Conservation (phyloP, 2,329 filamentous ascomycete species). For the Fusarium protoensiforme region DNA sequence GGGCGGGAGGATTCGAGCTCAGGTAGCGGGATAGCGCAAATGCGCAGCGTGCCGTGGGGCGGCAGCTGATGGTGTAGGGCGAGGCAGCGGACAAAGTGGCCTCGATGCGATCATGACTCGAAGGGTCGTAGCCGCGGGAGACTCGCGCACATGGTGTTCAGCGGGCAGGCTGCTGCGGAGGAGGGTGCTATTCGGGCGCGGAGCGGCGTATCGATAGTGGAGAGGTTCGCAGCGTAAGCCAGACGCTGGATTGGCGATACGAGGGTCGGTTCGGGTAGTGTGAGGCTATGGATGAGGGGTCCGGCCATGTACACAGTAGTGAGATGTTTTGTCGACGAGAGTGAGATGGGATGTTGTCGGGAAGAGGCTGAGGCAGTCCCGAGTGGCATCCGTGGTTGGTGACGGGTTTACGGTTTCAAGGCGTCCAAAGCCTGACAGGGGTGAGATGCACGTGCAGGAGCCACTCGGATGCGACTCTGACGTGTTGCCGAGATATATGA, state of each 20-base stretch:
- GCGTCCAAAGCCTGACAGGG: slow-evolving; percentile 25
- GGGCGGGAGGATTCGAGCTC: slow-evolving; percentile 25
- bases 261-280: slow-evolving; percentile 1
- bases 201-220: slow-evolving; percentile 26
- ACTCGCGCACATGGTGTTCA: slow-evolving; percentile 38
- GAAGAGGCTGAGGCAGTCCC: slow-evolving; percentile 30
- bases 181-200: slow-evolving; percentile 16
- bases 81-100: slow-evolving; percentile 35
- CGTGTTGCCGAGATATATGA: neutral
- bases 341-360: slow-evolving; percentile 9
- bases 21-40: slow-evolving; percentile 28
- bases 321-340: slow-evolving; percentile 1
- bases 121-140: slow-evolving; percentile 33
- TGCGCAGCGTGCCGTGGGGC: slow-evolving; percentile 35
- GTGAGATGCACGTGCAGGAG: slow-evolving; percentile 36
- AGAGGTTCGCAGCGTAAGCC: slow-evolving; percentile 20
- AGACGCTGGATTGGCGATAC: slow-evolving; percentile 15
- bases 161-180: slow-evolving; percentile 13
- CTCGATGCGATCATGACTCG: slow-evolving; percentile 43
- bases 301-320: slow-evolving; percentile 8
- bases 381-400: slow-evolving; percentile 32
- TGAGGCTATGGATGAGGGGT: slow-evolving; percentile 13
- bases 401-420: slow-evolving; percentile 38
- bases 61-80: slow-evolving; percentile 28
- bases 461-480: slow-evolving; percentile 25